A percentile compares a stretch with the other conserved stretches of the same genome.
These are phyloP conservation scores for Oidium heveae DNA, from an alignment of 2,329 filamentous ascomycete species.

Conservation along the genomic window DNA sequence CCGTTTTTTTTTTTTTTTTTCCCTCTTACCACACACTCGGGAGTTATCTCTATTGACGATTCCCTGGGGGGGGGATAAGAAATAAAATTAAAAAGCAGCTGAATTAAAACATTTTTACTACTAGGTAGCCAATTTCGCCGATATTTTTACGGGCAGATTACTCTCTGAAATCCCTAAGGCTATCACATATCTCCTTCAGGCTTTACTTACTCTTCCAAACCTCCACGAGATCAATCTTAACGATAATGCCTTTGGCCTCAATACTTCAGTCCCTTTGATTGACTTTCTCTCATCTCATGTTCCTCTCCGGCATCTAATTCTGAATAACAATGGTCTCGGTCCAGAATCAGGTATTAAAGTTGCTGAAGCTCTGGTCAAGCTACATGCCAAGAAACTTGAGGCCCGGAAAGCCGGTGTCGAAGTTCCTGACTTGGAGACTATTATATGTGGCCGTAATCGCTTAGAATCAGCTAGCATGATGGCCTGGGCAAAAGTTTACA, in stretches of 20 bases:
- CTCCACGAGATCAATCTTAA: slow-evolving; percentile 86
- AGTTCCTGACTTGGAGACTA: slow-evolving; percentile 73
- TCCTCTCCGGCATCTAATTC: slow-evolving; percentile 75
- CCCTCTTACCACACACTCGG: neutral
- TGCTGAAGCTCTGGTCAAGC: slow-evolving; percentile 60
- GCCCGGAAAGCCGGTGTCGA: slow-evolving; percentile 45
- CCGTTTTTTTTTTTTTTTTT: neutral
- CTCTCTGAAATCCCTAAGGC: slow-evolving; percentile 85
- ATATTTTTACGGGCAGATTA: slow-evolving; percentile 90
- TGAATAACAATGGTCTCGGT: slow-evolving; percentile 96
- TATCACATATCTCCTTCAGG: slow-evolving; percentile 59
- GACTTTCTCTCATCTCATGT: slow-evolving; percentile 74
- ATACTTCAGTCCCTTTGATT: slow-evolving; percentile 77
- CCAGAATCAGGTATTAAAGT: slow-evolving; percentile 75
- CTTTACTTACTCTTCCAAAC: slow-evolving; percentile 62
- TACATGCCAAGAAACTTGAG: slow-evolving; percentile 63
- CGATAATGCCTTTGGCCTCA: slow-evolving; percentile 94
- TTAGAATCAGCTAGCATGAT: slow-evolving; percentile 92
- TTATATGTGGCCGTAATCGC: slow-evolving; percentile 87
- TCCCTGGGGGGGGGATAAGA: too few relatives aligned
- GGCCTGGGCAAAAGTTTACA: slow-evolving; percentile 75
- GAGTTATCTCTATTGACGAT: neutral
- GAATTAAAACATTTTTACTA: neutral
- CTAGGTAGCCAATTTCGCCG: slow-evolving; percentile 65
- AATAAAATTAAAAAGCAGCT: too few relatives aligned